phyloP scores from a whole-genome alignment of 352 stramenopile genomes.

The Peronospora destructor region DNA sequence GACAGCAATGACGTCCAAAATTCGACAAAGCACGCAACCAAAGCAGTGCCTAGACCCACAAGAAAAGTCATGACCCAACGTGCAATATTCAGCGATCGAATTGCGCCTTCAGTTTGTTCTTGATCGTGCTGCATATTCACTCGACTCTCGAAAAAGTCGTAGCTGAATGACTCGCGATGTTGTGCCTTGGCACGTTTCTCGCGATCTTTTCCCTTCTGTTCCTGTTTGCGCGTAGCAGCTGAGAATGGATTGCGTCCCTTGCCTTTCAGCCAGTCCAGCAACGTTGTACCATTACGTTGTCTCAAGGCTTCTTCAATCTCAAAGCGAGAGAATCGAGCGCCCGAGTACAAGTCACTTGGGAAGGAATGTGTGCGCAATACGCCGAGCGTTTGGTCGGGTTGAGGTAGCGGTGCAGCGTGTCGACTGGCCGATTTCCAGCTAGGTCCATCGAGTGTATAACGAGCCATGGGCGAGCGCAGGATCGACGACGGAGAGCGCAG shows the following conservation, averaged over 20 bases:
- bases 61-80: slow-evolving; percentile 95
- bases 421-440: slow-evolving; percentile 10
- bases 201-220: slow-evolving; percentile 43
- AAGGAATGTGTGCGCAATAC: slow-evolving; percentile 77
- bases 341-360: slow-evolving; percentile 67
- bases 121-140: slow-evolving; percentile 86
- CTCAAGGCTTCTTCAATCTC: slow-evolving; percentile 71
- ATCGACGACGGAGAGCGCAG: slow-evolving; percentile 33
- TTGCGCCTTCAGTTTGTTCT: slow-evolving; percentile 64
- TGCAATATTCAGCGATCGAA: slow-evolving; percentile 74
- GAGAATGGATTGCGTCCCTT: slow-evolving; percentile 33
- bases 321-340: slow-evolving; percentile 62
- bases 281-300: slow-evolving; percentile 51
- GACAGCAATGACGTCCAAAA: slow-evolving; percentile 84
- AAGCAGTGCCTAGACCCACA: slow-evolving; percentile 89
- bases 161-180: slow-evolving; percentile 82
- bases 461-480: slow-evolving; percentile 31
- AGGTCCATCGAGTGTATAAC: slow-evolving; percentile 14
- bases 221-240: slow-evolving; percentile 23
- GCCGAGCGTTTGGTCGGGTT: slow-evolving; percentile 23
- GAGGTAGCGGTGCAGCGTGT: slow-evolving; percentile 1
- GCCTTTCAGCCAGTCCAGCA: slow-evolving; percentile 61
- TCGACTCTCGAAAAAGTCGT: slow-evolving; percentile 83
- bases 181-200: slow-evolving; percentile 79
- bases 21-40: slow-evolving; percentile 92